phyloP scores from a whole-genome alignment of 441 rosid genomes.

The Adansonia madagascariensis region DNA sequence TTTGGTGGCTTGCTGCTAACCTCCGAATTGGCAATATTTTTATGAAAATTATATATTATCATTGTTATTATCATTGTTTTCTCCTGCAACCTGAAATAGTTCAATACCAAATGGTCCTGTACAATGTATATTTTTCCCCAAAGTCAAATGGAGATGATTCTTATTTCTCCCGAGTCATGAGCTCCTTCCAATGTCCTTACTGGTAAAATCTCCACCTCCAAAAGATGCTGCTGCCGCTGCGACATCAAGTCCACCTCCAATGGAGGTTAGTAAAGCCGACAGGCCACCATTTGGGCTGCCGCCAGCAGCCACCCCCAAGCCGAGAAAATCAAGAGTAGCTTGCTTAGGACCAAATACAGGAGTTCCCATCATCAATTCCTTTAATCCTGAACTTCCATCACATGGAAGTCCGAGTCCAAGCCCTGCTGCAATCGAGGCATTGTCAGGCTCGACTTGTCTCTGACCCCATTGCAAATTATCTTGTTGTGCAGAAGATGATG shows the following conservation, averaged over 20 bases:
- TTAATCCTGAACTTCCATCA: slow-evolving; percentile 69
- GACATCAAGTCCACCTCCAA: slow-evolving; percentile 61
- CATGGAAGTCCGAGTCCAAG: slow-evolving; percentile 78
- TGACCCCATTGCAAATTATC: slow-evolving; percentile 57
- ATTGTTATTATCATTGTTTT: neutral
- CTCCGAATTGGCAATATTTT: slow-evolving; percentile 6
- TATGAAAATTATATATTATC: slow-evolving; percentile 14
- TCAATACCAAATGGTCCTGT: slow-evolving; percentile 22
- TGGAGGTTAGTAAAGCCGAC: slow-evolving; percentile 75
- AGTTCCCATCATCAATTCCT: slow-evolving; percentile 88
- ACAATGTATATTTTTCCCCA: slow-evolving; percentile 22
- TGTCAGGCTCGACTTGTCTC: slow-evolving; percentile 60
- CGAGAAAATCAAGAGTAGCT: slow-evolving; percentile 88
- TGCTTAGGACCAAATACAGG: slow-evolving; percentile 81
- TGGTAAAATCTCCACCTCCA: slow-evolving; percentile 62
- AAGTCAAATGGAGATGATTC: slow-evolving; percentile 21
- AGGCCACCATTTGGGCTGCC: slow-evolving; percentile 55
- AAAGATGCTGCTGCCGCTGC: slow-evolving; percentile 51
- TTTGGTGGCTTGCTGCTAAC: slow-evolving; percentile 21
- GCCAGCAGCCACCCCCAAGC: slow-evolving; percentile 91
- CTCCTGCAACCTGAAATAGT: slow-evolving; percentile 20
- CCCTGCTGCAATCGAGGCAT: slow-evolving; percentile 53
- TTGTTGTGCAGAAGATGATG: slow-evolving; percentile 56
- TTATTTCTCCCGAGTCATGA: slow-evolving; percentile 33
- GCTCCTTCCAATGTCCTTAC: slow-evolving; percentile 72